Conservation (phyloP, 1,139 yeast species). For the Pichia sp. region DNA sequence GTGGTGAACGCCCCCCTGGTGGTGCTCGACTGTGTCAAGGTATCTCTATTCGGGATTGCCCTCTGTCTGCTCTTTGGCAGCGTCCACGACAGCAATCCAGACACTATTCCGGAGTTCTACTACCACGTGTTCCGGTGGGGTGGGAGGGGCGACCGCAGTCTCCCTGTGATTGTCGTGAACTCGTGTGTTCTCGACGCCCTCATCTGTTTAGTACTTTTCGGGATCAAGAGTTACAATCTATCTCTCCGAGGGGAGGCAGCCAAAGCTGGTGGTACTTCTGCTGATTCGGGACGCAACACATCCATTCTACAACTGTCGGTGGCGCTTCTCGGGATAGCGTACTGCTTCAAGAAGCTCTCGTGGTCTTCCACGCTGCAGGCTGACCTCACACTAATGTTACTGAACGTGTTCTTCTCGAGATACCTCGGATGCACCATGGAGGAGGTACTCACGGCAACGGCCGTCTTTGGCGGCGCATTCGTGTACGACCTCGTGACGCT, state of each 20-base stretch:
- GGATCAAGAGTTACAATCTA: not conserved
- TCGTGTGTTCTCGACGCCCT: not conserved
- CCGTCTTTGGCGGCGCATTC: not conserved
- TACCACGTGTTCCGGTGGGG: no score
- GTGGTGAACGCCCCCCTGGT: not conserved
- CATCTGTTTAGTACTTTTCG: not conserved
- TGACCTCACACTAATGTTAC: constrained; percentile 66
- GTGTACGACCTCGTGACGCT: not conserved
- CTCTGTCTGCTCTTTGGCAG: constrained; percentile 8
- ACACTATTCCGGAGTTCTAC: constrained; percentile 5
- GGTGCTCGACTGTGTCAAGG: not conserved
- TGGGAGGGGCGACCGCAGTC: not conserved
- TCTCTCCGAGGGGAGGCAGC: not conserved
- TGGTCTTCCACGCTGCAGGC: constrained; percentile 80
- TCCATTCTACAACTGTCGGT: constrained; percentile 33
- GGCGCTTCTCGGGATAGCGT: constrained; percentile 78
- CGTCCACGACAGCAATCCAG: constrained; percentile 3
- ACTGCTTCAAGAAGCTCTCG: constrained; percentile 74
- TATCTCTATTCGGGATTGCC: constrained; percentile 1
- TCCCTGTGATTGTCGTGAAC: not conserved
- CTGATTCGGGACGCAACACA: not conserved
- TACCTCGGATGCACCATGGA: not conserved
- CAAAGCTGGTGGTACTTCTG: no score
- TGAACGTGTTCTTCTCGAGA: constrained; percentile 75
- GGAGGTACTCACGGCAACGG: constrained; percentile 36